A percentile compares a stretch with the other conserved stretches of the same genome.
phyloP scores from a whole-genome alignment of 1,284 basidiomycete species.

The Lentinula novae-zelandiae region DNA sequence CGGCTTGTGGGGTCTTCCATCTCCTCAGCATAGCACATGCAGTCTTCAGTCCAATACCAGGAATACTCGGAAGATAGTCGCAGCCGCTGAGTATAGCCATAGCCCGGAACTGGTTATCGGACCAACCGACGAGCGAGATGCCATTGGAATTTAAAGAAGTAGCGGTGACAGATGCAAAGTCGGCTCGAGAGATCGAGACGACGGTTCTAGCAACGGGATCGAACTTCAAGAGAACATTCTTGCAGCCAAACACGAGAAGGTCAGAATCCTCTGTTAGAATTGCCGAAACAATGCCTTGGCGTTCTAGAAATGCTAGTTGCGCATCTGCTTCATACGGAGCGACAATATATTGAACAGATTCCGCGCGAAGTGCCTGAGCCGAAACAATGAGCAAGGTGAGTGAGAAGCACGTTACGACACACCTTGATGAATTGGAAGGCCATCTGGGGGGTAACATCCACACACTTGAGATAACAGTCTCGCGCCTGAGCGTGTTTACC shows the following conservation, averaged over 20 bases:
- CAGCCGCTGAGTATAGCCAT: conserved; percentile 98
- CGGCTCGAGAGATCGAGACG: conserved; percentile 73
- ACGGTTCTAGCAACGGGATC: conserved; percentile 74
- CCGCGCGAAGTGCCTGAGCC: conserved; percentile 74
- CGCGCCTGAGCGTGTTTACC: conserved; percentile 80
- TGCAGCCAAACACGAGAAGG: conserved; percentile 94
- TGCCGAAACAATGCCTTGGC: conserved; percentile 79
- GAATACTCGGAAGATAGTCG: conserved; percentile 94
- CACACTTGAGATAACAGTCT: conserved; percentile 86
- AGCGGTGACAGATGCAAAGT: conserved; percentile 69
- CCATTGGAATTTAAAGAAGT: conserved; percentile 42
- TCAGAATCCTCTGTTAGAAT: conserved; percentile 99
- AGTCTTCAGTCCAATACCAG: conserved; percentile 94
- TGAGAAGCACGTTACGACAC: conserved; percentile 16
- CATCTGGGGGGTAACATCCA: conserved; percentile 97
- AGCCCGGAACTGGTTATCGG: conserved; percentile 83
- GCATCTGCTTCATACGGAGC: conserved; percentile 99
- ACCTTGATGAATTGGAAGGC: conserved; percentile 97
- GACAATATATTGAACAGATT: conserved; percentile 82
- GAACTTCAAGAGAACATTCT: conserved; percentile 83
- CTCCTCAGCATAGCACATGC: conserved; percentile 81
- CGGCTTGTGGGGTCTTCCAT: conserved; percentile 86
- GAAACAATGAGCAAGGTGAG: conserved; percentile 2
- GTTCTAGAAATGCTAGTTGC: conserved; percentile 92
- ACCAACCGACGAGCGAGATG: conserved; percentile 86